Percentiles rank a stretch among this genome's conserved stretches.
These are phyloP conservation scores for Diaporthe vaccinii DNA, from an alignment of 2,329 filamentous ascomycete genomes.

Conservation along the genomic window DNA sequence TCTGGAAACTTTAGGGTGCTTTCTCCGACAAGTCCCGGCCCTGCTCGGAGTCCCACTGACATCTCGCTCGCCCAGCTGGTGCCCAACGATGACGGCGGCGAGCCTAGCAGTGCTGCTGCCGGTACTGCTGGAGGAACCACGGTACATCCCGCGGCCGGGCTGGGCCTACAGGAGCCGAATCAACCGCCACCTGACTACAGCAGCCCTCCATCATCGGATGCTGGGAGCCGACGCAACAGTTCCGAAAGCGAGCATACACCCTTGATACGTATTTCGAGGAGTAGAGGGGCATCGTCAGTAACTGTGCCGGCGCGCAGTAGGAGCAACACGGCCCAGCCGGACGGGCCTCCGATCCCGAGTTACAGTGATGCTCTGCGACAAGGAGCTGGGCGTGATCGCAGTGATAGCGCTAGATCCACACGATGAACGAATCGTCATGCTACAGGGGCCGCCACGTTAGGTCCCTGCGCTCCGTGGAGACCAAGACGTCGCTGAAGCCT, in stretches of 20 bases:
- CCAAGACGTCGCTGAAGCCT: not conserved
- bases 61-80: constrained; percentile 93
- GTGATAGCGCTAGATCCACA: constrained; percentile 53
- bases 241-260: constrained; percentile 69
- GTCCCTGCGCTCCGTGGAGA: no score
- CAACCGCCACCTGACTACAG: constrained; percentile 80
- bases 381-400: constrained; percentile 62
- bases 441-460: not conserved
- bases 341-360: constrained; percentile 80
- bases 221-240: constrained; percentile 68
- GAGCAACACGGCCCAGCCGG: constrained; percentile 47
- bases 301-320: constrained; percentile 49
- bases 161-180: constrained; percentile 67
- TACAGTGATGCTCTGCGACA: constrained; percentile 81
- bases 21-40: constrained; percentile 87
- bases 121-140: constrained; percentile 49
- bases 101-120: constrained; percentile 67
- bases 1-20: constrained; percentile 82
- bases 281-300: constrained; percentile 63
- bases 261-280: constrained; percentile 64
- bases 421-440: constrained; percentile 16
- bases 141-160: constrained; percentile 54
- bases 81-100: constrained; percentile 78
- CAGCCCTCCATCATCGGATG: constrained; percentile 73
- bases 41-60: constrained; percentile 91